phyloP scores from a whole-genome alignment of 1,284 basidiomycete genomes.

The Spongispora temasekensis region DNA sequence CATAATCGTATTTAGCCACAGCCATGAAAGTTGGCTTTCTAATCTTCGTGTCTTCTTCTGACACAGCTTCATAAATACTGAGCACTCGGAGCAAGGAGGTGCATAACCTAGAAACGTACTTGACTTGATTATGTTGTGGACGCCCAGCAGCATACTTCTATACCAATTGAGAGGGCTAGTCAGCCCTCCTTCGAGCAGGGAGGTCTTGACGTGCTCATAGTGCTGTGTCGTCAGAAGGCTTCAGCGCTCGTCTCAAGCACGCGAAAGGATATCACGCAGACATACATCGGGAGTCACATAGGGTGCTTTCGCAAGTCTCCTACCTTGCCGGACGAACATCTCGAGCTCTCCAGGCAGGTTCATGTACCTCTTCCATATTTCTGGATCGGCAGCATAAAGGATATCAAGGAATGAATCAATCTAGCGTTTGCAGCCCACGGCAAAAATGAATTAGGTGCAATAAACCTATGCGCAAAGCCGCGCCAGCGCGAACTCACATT shows the following conservation, averaged over 20 bases:
- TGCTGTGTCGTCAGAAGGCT: slow-evolving; percentile 19
- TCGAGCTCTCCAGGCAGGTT: slow-evolving; percentile 36
- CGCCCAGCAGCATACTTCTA: slow-evolving; percentile 19
- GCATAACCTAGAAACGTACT: slow-evolving; percentile 18
- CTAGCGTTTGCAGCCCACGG: slow-evolving; percentile 7
- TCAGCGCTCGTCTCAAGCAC: slow-evolving; percentile 7
- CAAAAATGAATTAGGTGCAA: too few relatives aligned
- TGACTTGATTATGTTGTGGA: slow-evolving; percentile 23
- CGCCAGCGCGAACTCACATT: slow-evolving; percentile 24
- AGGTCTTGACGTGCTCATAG: slow-evolving; percentile 24
- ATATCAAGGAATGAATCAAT: slow-evolving; percentile 37
- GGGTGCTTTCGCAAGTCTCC: slow-evolving; percentile 22
- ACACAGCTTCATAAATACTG: slow-evolving; percentile 18
- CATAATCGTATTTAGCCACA: slow-evolving; percentile 32
- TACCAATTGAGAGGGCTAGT: slow-evolving; percentile 37
- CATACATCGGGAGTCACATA: slow-evolving; percentile 38
- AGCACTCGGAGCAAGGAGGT: neutral
- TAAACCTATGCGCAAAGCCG: neutral
- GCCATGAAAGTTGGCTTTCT: slow-evolving; percentile 35
- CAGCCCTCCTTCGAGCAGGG: slow-evolving; percentile 31
- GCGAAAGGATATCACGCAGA: neutral
- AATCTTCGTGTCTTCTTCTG: slow-evolving; percentile 26
- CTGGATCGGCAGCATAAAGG: slow-evolving; percentile 36
- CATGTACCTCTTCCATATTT: slow-evolving; percentile 36
- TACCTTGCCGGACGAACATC: slow-evolving; percentile 28